Base-by-base conservation (phyloP, 345 rosid species). In the Populus davidiana region DNA sequence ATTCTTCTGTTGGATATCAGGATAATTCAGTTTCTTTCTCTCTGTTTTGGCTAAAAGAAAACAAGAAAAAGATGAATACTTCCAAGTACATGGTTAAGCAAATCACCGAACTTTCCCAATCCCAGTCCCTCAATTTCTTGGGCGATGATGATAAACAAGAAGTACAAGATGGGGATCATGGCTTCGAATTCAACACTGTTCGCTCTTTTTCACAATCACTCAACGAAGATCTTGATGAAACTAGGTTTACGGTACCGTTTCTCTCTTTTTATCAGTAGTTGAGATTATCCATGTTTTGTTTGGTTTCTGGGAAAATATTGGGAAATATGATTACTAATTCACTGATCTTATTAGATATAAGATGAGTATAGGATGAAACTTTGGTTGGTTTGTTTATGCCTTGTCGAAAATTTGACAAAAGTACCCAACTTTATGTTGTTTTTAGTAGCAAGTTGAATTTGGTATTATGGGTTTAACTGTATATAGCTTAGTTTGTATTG, bases 51-150 rank as follows among this genome's bases (percentile, higher is more conserved):
- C 14, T 9, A 7, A 0, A 16, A 67, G 11, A 16, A 11, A 6
- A 41, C 14, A 20, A 33, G 31, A 8, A n/a, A 17, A 47, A 39
- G 64, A 85, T 85, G 85, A 79, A 79, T 76, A 77, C 88, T 8
- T 75, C 86, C 67, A 80, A 75, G 39, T 84, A 50, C 63, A 83
- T 77, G 86, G 89, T 83, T 27, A 85, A 86, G 82, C 81, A 67
- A 67, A 66, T 80, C 56, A 78, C 85, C 7, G 77, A 74, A 50
- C 85, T 70, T 43, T 69, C 86, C 71, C 70, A 78, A 71, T 73
- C 81, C 54, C 77, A 36, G 20, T 59, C 78, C 21, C 79, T 41
- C 50, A 75, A 64, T 70, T 81, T 84, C 86, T 75, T 77, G 14
- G 80, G 71, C 79, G 79, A 77, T 2, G 83, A 85, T 1, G 83